Base-by-base conservation (phyloP, 495 filamentous ascomycete species). In the Penicillium pulvis region DNA sequence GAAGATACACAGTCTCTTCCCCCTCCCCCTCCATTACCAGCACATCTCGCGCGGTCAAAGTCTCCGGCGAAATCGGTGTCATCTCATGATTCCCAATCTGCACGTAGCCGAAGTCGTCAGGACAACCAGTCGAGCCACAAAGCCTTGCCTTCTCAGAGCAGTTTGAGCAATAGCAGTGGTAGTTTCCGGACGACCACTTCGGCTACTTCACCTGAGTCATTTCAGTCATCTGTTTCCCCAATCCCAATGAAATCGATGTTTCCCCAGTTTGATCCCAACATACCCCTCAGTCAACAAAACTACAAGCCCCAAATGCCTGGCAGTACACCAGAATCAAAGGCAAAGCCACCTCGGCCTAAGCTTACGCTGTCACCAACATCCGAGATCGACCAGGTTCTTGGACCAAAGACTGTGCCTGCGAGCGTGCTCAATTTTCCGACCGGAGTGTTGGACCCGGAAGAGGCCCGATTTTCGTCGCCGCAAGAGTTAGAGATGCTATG, bases 211-310 rank as follows among this genome's bases (percentile, higher is more conserved):
- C 53, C 53, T 10, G 41, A 55, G 26, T 55, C 53, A 10, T 36
- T 23, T 12, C 42, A 55, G 24, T 80, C 79, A 11, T 71, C 76
- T 56, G 76, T 60, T 59, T 84, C 79, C 59, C 61, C 71, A 68
- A 68, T 71, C 51, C 66, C 78, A 64, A 88, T 89, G 74, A 78
- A 75, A 57, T 88, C 86, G 14, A 94, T 94, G 58, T 94, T 96
- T 68, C 91, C 91, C 14, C 83, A 79, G n/a, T 93, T 91, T 65
- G 85, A 96, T 68, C 85, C 86, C 10, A 81, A 82, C n/a, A 49
- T 89, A 9, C 82, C 88, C 9, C 79, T 91, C 24, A 79, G 81
- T 56, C 83, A 85, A 54, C 90, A 94, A 66, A 75, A 79, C 41
- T 91, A 92, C 65, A 85, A 81, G 54, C 87, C 87, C 11, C 85